Conservation (phyloP, 1,284 basidiomycete species). For the Cryptococcus depauperatus region DNA sequence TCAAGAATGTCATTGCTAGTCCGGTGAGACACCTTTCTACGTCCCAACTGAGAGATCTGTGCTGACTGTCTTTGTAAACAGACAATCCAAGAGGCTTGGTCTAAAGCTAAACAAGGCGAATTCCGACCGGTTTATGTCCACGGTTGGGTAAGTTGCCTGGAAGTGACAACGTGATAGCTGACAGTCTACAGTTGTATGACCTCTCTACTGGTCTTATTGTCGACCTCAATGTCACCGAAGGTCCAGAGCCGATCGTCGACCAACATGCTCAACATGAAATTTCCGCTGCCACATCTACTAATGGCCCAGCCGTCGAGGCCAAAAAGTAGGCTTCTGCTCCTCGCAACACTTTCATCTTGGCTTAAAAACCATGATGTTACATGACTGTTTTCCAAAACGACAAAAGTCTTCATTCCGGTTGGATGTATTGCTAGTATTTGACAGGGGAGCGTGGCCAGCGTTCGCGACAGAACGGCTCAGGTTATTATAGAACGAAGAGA, state of each 20-base stretch:
- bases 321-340: too few species aligned
- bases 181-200: conserved; percentile 56
- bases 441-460: too few species aligned
- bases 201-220: conserved; percentile 59
- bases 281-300: too few species aligned
- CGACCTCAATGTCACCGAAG: conserved; percentile 54
- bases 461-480: too few species aligned
- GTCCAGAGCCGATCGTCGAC: conserved; percentile 18
- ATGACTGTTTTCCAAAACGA: too few species aligned
- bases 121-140: conserved; percentile 56
- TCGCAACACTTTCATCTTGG: too few species aligned
- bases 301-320: too few species aligned
- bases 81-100: conserved; percentile 65
- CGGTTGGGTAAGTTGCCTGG: conserved; percentile 53
- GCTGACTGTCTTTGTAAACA: conserved; percentile 23
- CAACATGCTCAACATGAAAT: too few species aligned
- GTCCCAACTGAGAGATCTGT: not conserved
- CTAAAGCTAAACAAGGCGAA: conserved; percentile 48
- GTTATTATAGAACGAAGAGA: too few species aligned
- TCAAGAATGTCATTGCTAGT: conserved; percentile 60
- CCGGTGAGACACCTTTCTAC: conserved; percentile 29
- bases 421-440: too few species aligned
- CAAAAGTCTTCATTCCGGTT: too few species aligned
- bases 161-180: not conserved
- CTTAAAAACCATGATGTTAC: too few species aligned